Base-by-base conservation (phyloP, 1,284 basidiomycete species). In the Sutorius eximius region DNA sequence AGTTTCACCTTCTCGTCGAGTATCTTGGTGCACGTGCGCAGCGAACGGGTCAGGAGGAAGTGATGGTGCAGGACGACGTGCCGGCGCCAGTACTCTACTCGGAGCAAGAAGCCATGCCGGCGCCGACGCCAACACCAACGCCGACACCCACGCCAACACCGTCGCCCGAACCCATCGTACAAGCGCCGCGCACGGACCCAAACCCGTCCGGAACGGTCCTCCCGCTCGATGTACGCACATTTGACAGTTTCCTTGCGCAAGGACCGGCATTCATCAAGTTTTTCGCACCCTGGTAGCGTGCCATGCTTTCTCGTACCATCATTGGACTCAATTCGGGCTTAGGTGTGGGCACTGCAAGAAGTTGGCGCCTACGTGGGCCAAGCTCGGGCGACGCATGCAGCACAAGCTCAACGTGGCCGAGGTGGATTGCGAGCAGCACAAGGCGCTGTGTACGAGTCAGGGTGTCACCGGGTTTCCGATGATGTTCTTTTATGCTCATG, bases 331-430 rank as follows among this genome's bases (percentile, higher is more conserved):
- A 45, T 46, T 2, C 27, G 20, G 2, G 29, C 22, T 32, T 48
- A 82, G 83, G 84, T 95, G 93, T 69, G 87, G 89, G 2, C 94
- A 96, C 74, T 95, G 93, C 80, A 94, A 95, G 75, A 90, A 91
- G 64, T 80, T 95, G 2, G 89, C 90, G 0, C 93, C 93, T 0
- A 77, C 75, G 0, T 96, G 93, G 87, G 76, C 76, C 2, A 77
- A 89, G 51, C 80, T 98, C 7, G 93, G 89, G 0, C 71, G 73
- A 38, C 73, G 75, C 34, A 83, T 93, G 78, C 79, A 87, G 61
- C 77, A 80, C 58, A 84, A 83, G 53, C 73, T 94, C 36, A 88
- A 82, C 46, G 75, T 98, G 11, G 92, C 85, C 1, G 86, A 95
- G 56, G 86, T 98, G 24, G 84, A 98, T 67, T 98, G 94, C 64